Evolutionary conservation across 768 basidiomycete species (phyloP).

Genomic region (Rhizopogon salebrosus): DNA sequence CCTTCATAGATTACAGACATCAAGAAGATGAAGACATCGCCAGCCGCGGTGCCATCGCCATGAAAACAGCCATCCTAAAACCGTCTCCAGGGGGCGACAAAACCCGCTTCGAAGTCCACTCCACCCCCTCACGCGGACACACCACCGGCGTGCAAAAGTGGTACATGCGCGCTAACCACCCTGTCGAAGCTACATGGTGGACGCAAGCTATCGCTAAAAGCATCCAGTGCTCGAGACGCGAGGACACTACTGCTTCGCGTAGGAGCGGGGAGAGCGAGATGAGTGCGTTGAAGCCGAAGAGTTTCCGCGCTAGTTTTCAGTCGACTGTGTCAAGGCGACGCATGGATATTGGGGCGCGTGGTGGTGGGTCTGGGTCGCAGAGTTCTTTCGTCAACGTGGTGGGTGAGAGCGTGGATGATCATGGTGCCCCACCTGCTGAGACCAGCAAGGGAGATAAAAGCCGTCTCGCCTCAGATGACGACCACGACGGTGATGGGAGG

Average conservation of each 20-base stretch:
- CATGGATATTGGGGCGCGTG: constrained; percentile 20
- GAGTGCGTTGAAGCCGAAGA: constrained; percentile 28
- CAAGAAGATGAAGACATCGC: constrained; percentile 88
- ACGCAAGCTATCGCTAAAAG: constrained; percentile 66
- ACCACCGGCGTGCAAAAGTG: constrained; percentile 56
- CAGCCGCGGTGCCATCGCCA: constrained; percentile 81
- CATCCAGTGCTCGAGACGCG: constrained; percentile 65
- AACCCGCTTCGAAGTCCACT: constrained; percentile 79
- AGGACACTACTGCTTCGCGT: too few relatives aligned
- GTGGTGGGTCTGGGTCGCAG: constrained; percentile 20
- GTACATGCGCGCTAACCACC: constrained; percentile 83
- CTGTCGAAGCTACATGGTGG: constrained; percentile 88
- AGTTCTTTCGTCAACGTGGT: constrained; percentile 17
- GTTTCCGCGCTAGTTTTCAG: constrained; percentile 26
- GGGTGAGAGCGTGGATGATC: constrained; percentile 13
- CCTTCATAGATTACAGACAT: constrained; percentile 61
- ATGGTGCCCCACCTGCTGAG: background rate
- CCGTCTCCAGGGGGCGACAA: constrained; percentile 46
- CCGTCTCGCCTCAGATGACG: background rate
- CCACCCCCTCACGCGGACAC: constrained; percentile 45
- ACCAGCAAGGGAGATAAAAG: background rate
- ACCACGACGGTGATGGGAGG: constrained; percentile 14
- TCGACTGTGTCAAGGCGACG: constrained; percentile 17
- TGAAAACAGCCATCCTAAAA: constrained; percentile 72
- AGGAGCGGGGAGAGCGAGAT: constrained; percentile 47